Evolutionary conservation across 768 basidiomycete genomes (phyloP).

Genomic region (Suillus subalutaceus): DNA sequence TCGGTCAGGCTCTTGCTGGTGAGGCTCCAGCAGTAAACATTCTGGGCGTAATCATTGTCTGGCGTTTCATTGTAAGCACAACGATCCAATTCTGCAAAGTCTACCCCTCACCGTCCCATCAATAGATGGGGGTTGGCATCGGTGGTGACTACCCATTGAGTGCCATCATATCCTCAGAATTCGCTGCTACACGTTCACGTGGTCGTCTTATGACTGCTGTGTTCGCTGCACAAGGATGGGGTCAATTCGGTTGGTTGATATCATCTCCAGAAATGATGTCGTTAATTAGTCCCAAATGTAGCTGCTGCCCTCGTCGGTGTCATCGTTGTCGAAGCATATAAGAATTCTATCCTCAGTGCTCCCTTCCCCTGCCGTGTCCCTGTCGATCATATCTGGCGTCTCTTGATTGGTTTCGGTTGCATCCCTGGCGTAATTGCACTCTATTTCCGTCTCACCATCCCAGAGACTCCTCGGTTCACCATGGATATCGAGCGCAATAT

Average conservation of each 20-base stretch:
- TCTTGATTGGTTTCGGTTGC: constrained; percentile 87
- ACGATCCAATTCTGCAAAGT: background rate
- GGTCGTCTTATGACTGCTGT: constrained; percentile 91
- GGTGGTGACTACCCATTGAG: constrained; percentile 89
- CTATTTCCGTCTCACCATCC: constrained; percentile 92
- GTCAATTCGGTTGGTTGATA: constrained; percentile 60
- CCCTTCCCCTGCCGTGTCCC: constrained; percentile 41
- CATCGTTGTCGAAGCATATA: constrained; percentile 70
- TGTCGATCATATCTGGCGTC: constrained; percentile 83
- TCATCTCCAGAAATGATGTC: background rate
- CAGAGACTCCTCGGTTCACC: constrained; percentile 88
- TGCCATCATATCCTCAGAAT: constrained; percentile 89
- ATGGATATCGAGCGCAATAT: constrained; percentile 91
- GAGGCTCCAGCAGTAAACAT: constrained; percentile 66
- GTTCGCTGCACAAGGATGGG: constrained; percentile 88
- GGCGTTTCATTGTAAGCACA: constrained; percentile 70
- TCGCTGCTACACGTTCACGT: constrained; percentile 74
- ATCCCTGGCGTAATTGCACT: constrained; percentile 81
- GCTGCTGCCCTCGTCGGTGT: constrained; percentile 70
- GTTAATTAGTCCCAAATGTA: constrained; percentile 22
- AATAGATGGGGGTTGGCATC: constrained; percentile 76
- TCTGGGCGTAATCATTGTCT: constrained; percentile 76
- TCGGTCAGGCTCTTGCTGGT: constrained; percentile 79
- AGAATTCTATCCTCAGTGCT: constrained; percentile 52
- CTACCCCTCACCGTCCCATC: background rate